A percentile compares a stretch with the other conserved stretches of the same genome.
phyloP scores from a whole-genome alignment of 2,329 filamentous ascomycete genomes.

The Dactylonectria macrodidyma region DNA sequence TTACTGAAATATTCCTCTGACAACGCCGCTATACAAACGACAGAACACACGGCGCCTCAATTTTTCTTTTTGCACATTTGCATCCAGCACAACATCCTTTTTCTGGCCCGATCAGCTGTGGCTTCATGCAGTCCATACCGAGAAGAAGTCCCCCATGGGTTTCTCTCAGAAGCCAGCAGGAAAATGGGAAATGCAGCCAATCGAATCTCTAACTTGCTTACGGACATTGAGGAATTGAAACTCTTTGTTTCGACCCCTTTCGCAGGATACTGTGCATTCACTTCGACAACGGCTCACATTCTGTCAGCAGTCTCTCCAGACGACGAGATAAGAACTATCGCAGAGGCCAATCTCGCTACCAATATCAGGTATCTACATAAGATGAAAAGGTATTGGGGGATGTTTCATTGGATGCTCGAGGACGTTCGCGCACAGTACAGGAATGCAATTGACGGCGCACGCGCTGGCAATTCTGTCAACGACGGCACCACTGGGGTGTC shows the following conservation, averaged over 20 bases:
- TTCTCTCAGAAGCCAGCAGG: constrained; percentile 81
- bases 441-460: constrained; percentile 84
- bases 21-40: constrained; percentile 87
- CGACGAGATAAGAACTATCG: constrained; percentile 78
- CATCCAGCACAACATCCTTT: constrained; percentile 90
- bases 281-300: constrained; percentile 94
- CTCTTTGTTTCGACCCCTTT: constrained; percentile 91
- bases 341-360: constrained; percentile 86
- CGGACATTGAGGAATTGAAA: constrained; percentile 77
- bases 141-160: constrained; percentile 81
- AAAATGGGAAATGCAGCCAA: constrained; percentile 88
- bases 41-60: constrained; percentile 89
- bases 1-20: constrained; percentile 82
- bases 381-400: constrained; percentile 98
- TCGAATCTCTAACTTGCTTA: constrained; percentile 86
- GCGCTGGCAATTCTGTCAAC: constrained; percentile 71
- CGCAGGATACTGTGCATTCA: constrained; percentile 93
- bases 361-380: constrained; percentile 93
- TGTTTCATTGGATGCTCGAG: constrained; percentile 97
- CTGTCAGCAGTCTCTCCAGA: constrained; percentile 93
- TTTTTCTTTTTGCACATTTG: constrained; percentile 94
- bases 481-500: constrained; percentile 67
- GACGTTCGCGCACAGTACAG: constrained; percentile 92
- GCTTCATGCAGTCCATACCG: constrained; percentile 77
- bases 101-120: constrained; percentile 90